Conservation (phyloP, 768 basidiomycete species). For the Lentinus tigrinus region DNA sequence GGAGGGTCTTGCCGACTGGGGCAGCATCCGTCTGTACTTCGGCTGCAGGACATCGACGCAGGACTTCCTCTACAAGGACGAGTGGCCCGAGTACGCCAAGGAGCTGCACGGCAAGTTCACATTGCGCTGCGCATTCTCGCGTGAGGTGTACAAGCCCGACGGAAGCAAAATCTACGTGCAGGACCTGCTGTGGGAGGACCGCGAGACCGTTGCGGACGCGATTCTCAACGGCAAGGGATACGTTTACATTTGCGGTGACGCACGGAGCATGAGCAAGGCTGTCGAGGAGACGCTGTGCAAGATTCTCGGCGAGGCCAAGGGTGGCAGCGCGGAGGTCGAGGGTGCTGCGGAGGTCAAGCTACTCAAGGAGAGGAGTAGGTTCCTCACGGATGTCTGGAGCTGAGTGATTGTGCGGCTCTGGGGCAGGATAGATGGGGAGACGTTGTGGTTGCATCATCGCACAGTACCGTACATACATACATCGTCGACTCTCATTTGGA, state of each 20-base stretch:
- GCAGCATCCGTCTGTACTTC: constrained; percentile 91
- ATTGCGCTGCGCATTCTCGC: constrained; percentile 88
- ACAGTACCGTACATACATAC: background rate
- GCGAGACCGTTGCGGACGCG: constrained; percentile 78
- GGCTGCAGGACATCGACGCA: constrained; percentile 87
- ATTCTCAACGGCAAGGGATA: constrained; percentile 96
- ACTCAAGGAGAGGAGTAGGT: constrained; percentile 89
- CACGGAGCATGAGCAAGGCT: constrained; percentile 92
- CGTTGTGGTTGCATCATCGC: too few relatives aligned
- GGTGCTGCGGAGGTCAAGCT: constrained; percentile 90
- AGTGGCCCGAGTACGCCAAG: constrained; percentile 86
- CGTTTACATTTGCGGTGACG: constrained; percentile 95
- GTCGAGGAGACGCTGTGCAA: constrained; percentile 87
- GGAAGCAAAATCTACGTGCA: constrained; percentile 99
- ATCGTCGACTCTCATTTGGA: background rate
- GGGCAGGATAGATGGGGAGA: too few relatives aligned
- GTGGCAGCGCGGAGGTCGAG: constrained; percentile 83
- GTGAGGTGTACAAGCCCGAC: constrained; percentile 85
- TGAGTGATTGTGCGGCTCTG: too few relatives aligned
- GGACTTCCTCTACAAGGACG: constrained; percentile 93
- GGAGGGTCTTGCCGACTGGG: constrained; percentile 94
- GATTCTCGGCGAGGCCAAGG: constrained; percentile 92
- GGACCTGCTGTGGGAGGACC: constrained; percentile 89
- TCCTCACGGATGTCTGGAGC: constrained; percentile 84
- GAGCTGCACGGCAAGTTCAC: constrained; percentile 92